Conservation (phyloP, 1,284 basidiomycete species). For the Pulveroboletus sp. region DNA sequence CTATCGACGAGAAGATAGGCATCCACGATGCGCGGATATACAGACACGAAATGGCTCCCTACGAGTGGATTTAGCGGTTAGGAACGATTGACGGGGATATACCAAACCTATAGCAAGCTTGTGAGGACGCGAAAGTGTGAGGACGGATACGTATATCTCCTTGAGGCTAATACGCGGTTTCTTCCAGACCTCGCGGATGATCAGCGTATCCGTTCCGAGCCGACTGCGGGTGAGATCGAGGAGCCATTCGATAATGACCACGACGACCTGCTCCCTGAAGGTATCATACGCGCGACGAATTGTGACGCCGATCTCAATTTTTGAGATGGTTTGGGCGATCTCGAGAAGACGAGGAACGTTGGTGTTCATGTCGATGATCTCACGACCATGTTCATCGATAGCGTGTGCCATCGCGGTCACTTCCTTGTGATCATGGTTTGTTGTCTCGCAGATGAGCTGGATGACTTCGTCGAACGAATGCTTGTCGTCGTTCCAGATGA, state of each 20-base stretch:
- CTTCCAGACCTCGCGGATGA: slow-evolving; percentile 83
- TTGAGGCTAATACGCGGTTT: slow-evolving; percentile 77
- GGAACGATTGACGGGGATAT: neutral
- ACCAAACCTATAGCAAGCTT: slow-evolving; percentile 74
- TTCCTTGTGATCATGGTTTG: slow-evolving; percentile 59
- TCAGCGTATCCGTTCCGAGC: slow-evolving; percentile 61
- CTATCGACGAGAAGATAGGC: slow-evolving; percentile 89
- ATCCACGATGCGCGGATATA: slow-evolving; percentile 87
- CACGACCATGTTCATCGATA: slow-evolving; percentile 85
- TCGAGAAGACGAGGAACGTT: slow-evolving; percentile 74
- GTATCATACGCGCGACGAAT: slow-evolving; percentile 87
- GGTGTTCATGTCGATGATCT: slow-evolving; percentile 78
- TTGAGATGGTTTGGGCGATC: slow-evolving; percentile 77
- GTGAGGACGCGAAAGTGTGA: slow-evolving; percentile 73
- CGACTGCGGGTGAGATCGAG: slow-evolving; percentile 77
- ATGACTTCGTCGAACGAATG: slow-evolving; percentile 93
- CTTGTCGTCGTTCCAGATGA: slow-evolving; percentile 98
- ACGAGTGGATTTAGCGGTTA: slow-evolving; percentile 10
- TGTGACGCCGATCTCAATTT: slow-evolving; percentile 88
- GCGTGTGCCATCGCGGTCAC: slow-evolving; percentile 65
- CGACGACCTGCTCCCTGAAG: slow-evolving; percentile 86
- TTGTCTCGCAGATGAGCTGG: slow-evolving; percentile 73
- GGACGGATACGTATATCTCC: slow-evolving; percentile 78
- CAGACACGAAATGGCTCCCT: slow-evolving; percentile 83
- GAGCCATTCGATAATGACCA: slow-evolving; percentile 84